phyloP scores from a whole-genome alignment of 495 filamentous ascomycete species.

The Aspergillus coremiiformis region DNA sequence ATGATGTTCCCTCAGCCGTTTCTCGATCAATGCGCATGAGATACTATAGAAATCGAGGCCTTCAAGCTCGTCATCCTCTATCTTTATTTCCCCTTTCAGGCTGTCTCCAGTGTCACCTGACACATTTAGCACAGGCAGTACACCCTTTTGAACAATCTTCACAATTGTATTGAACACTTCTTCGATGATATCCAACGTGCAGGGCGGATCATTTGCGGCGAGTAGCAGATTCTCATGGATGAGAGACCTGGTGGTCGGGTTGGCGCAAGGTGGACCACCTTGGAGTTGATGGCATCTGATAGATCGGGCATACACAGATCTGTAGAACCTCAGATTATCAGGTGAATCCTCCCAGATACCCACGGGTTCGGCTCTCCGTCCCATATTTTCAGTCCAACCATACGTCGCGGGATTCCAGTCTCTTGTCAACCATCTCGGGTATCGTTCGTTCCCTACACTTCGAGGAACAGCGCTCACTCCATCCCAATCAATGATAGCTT shows the following conservation, averaged over 20 bases:
- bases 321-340: constrained; percentile 6
- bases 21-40: neutral
- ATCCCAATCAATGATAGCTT: constrained; percentile 42
- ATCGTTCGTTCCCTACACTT: constrained; percentile 12
- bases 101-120: neutral
- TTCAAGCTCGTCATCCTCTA: neutral
- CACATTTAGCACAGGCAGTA: neutral
- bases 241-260: constrained; percentile 2
- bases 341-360: constrained; percentile 22
- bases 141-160: neutral
- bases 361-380: constrained; percentile 14
- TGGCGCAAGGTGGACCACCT: neutral
- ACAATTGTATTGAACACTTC: neutral
- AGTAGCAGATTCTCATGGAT: constrained; percentile 4
- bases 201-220: constrained; percentile 5
- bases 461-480: constrained; percentile 25
- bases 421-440: constrained; percentile 30
- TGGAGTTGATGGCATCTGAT: constrained; percentile 1
- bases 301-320: constrained; percentile 7
- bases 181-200: constrained; percentile 2
- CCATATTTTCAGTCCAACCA: constrained; percentile 20
- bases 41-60: neutral
- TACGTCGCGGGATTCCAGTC: constrained; percentile 32
- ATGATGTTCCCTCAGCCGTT: neutral
- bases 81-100: neutral